These are phyloP conservation scores for Amphichorda felina DNA, from an alignment of 2,329 filamentous ascomycete genomes.

Conservation along the genomic window DNA sequence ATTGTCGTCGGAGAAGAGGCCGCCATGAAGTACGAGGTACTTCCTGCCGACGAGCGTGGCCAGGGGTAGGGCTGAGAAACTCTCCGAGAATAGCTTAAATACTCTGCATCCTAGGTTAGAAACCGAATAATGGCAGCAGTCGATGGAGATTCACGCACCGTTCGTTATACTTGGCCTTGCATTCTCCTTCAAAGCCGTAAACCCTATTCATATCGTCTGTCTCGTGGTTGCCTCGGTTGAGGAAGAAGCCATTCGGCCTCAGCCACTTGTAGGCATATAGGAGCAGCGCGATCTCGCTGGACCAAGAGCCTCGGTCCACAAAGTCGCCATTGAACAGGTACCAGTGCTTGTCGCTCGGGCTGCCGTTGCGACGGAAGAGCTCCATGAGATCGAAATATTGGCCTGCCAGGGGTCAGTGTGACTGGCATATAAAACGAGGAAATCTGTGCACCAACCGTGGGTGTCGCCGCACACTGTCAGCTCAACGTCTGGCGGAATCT, in stretches of 20 bases:
- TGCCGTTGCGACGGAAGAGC: slow-evolving; percentile 85
- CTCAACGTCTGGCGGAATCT: slow-evolving; percentile 63
- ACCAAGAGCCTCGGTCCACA: slow-evolving; percentile 96
- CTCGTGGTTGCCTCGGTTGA: slow-evolving; percentile 97
- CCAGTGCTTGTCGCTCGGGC: slow-evolving; percentile 72
- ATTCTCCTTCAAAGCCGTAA: slow-evolving; percentile 97
- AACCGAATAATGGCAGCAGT: no score
- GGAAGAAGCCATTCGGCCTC: slow-evolving; percentile 75
- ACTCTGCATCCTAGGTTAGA: slow-evolving; percentile 31
- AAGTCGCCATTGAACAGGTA: slow-evolving; percentile 99
- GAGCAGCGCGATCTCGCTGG: slow-evolving; percentile 86
- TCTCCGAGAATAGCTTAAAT: slow-evolving; percentile 97
- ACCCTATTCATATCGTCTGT: slow-evolving; percentile 99
- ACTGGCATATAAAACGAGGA: neutral
- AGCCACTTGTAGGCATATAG: slow-evolving; percentile 97
- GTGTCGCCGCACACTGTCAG: slow-evolving; percentile 96
- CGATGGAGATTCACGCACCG: slow-evolving; percentile 20
- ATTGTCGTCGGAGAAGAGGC: slow-evolving; percentile 91
- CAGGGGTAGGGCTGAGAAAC: slow-evolving; percentile 85
- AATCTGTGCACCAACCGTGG: slow-evolving; percentile 50
- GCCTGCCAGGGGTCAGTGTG: slow-evolving; percentile 37
- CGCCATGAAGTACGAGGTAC: slow-evolving; percentile 86
- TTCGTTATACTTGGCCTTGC: slow-evolving; percentile 96
- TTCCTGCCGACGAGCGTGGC: slow-evolving; percentile 87
- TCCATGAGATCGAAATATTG: slow-evolving; percentile 98